A percentile compares a stretch with the other conserved stretches of the same genome.
Conservation (phyloP, 2,329 filamentous ascomycete genomes). For the Erysiphe neolycopersici region DNA sequence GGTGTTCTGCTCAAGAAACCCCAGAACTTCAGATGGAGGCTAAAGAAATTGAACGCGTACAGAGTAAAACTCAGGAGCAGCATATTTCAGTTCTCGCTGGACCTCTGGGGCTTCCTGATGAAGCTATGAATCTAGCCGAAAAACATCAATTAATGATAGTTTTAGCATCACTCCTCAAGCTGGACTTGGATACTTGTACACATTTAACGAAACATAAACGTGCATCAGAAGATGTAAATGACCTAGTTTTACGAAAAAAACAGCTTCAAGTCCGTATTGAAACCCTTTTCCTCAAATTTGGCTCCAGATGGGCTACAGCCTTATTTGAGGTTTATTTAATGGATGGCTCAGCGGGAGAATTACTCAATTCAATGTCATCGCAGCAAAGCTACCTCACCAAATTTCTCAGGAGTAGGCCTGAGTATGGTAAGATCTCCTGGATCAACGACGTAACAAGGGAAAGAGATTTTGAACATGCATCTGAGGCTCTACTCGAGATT, state of each 20-base stretch:
- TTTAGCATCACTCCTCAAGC: slow-evolving; percentile 22
- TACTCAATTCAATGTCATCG: slow-evolving; percentile 47
- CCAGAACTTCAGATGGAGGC: slow-evolving; percentile 22
- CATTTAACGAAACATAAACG: slow-evolving; percentile 1
- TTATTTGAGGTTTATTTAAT: slow-evolving; percentile 58
- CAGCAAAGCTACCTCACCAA: slow-evolving; percentile 43
- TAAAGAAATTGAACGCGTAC: slow-evolving; percentile 18
- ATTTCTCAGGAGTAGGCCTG: slow-evolving; percentile 46
- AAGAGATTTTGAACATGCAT: slow-evolving; percentile 47
- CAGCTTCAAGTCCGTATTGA: slow-evolving; percentile 11
- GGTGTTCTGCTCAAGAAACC: slow-evolving; percentile 25
- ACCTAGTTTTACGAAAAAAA: slow-evolving; percentile 1
- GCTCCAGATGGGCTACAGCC: slow-evolving; percentile 30
- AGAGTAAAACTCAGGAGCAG: slow-evolving; percentile 18
- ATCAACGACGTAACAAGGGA: slow-evolving; percentile 74
- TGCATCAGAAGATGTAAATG: slow-evolving; percentile 1
- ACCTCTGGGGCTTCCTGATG: slow-evolving; percentile 25
- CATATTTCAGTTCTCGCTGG: slow-evolving; percentile 19
- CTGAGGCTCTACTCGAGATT: slow-evolving; percentile 39
- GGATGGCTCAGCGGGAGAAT: slow-evolving; percentile 33
- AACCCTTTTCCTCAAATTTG: slow-evolving; percentile 23
- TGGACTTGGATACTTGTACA: slow-evolving; percentile 4
- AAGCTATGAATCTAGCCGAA: slow-evolving; percentile 34
- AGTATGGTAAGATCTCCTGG: slow-evolving; percentile 63
- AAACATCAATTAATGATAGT: slow-evolving; percentile 34